Conservation (phyloP, 2,329 filamentous ascomycete species). For the Capronia epimyces region DNA sequence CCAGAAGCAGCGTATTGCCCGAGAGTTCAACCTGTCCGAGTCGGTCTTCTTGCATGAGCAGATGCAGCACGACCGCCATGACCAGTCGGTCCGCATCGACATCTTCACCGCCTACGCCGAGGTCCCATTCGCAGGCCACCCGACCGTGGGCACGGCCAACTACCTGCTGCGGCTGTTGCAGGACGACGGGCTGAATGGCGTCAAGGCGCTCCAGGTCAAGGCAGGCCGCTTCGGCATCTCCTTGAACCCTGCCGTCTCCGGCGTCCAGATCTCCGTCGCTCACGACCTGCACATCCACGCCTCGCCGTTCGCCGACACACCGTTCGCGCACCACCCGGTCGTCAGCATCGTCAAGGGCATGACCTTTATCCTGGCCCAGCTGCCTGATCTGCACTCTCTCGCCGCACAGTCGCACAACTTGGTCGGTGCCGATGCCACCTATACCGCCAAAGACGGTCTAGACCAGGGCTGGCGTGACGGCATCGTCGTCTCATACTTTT, state of each 20-base stretch:
- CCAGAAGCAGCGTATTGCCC: constrained; percentile 50
- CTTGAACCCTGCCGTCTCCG: constrained; percentile 8
- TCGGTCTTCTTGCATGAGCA: constrained; percentile 50
- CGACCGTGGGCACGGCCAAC: constrained; percentile 52
- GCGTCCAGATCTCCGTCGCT: constrained; percentile 34
- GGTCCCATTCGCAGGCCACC: constrained; percentile 55
- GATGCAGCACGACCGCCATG: constrained; percentile 21
- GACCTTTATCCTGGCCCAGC: constrained; percentile 58
- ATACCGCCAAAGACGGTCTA: constrained; percentile 24
- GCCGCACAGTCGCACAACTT: constrained; percentile 32
- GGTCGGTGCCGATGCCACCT: constrained; percentile 30
- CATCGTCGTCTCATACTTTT: constrained; percentile 32
- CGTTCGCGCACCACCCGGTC: constrained; percentile 19
- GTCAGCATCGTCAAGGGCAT: constrained; percentile 41
- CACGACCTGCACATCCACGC: constrained; percentile 37
- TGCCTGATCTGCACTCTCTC: constrained; percentile 58
- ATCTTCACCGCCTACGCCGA: constrained; percentile 51
- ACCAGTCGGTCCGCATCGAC: constrained; percentile 41
- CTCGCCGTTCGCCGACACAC: constrained; percentile 24
- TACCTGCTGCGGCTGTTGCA: constrained; percentile 36
- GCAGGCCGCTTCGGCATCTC: constrained; percentile 13
- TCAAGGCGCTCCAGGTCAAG: constrained; percentile 15
- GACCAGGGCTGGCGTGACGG: constrained; percentile 35
- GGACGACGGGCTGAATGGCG: background rate
- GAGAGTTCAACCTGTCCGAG: constrained; percentile 56